phyloP scores from a whole-genome alignment of 1,139 yeast species.

The Protomyces macrosporus region DNA sequence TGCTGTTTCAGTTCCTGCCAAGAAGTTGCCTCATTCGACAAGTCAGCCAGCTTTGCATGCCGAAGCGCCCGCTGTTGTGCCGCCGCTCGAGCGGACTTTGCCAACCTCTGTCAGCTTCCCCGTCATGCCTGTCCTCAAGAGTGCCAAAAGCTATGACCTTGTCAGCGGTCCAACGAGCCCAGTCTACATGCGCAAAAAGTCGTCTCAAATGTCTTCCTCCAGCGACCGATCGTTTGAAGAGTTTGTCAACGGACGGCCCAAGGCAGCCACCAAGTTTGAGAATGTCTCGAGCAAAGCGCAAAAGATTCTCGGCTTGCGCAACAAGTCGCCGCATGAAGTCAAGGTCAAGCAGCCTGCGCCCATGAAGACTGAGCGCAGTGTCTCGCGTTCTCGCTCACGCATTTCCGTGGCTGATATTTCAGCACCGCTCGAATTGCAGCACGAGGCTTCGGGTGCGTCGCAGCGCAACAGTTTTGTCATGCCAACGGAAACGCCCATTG shows the following conservation, averaged over 20 bases:
- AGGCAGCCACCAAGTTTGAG: neutral
- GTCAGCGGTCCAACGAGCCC: neutral
- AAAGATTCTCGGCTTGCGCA: conserved; percentile 17
- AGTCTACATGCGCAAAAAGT: conserved; percentile 2
- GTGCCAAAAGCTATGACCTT: neutral
- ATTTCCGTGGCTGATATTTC: neutral
- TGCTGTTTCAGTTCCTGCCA: neutral
- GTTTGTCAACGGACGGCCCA: neutral
- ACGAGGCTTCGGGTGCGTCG: neutral
- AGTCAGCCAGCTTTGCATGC: neutral
- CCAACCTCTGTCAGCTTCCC: neutral
- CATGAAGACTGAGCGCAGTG: neutral
- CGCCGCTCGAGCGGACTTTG: neutral
- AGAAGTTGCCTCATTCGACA: no score
- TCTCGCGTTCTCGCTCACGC: neutral
- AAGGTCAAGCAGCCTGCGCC: neutral
- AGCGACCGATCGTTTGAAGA: neutral
- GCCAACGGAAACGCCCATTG: neutral
- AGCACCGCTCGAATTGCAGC: neutral
- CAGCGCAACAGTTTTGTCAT: neutral
- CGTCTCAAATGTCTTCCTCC: neutral
- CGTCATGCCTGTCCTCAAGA: neutral
- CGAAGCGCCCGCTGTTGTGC: neutral
- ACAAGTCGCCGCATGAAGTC: neutral
- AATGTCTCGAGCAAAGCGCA: conserved; percentile 12